Conservation (phyloP, 2,329 filamentous ascomycete genomes). For the Sclerotinia minor region DNA sequence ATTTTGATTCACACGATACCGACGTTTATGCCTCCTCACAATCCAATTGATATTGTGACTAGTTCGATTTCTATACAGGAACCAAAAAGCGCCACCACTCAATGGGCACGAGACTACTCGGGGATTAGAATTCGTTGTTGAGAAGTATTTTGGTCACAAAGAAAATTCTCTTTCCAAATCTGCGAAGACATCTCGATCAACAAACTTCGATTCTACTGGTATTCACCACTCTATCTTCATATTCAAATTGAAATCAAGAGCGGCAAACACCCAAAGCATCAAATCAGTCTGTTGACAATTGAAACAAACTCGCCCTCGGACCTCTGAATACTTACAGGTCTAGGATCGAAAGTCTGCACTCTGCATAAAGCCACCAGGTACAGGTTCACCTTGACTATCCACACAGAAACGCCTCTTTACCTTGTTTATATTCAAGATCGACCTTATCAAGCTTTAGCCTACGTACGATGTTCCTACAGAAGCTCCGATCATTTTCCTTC, state of each 20-base stretch:
- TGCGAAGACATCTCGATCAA: neutral
- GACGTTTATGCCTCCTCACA: slow-evolving; percentile 3
- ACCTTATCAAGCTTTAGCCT: neutral
- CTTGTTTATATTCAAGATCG: too few species aligned
- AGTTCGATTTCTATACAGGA: neutral
- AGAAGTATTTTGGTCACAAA: slow-evolving; percentile 9
- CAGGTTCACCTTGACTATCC: neutral
- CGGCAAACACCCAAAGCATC: slow-evolving; percentile 13
- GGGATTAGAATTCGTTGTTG: neutral
- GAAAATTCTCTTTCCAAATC: neutral
- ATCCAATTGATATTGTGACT: neutral
- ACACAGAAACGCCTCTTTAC: too few species aligned
- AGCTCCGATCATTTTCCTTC: slow-evolving; percentile 20
- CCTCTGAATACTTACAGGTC: neutral
- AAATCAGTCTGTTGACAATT: neutral
- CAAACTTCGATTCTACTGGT: neutral
- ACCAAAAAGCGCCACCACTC: slow-evolving; percentile 2
- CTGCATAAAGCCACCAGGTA: neutral
- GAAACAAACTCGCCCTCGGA: slow-evolving; percentile 5
- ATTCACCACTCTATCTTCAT: neutral
- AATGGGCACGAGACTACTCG: slow-evolving; percentile 13
- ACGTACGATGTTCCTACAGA: slow-evolving; percentile 14
- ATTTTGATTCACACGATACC: neutral
- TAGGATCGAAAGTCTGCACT: neutral
- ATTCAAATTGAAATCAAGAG: neutral